Evolutionary conservation across 2,329 filamentous ascomycete genomes (phyloP).

Genomic region (Pseudogymnoascus sp.): DNA sequence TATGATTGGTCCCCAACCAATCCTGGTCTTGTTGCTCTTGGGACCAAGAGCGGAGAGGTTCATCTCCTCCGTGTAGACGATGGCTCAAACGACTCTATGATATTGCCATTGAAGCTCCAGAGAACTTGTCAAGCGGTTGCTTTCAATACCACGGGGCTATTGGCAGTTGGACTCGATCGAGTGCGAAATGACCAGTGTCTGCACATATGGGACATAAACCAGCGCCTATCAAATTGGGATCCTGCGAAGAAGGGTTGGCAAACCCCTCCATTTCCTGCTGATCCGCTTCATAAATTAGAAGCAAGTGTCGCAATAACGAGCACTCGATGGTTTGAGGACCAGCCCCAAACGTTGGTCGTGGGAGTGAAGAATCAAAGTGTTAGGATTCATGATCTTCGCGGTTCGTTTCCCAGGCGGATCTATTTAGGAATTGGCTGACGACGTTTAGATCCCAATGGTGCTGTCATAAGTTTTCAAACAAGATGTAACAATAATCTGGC

Average conservation of each 20-base stretch:
- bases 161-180: slow-evolving; percentile 72
- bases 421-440: slow-evolving; percentile 15
- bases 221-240: slow-evolving; percentile 43
- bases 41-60: slow-evolving; percentile 66
- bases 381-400: slow-evolving; percentile 69
- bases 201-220: slow-evolving; percentile 73
- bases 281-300: slow-evolving; percentile 52
- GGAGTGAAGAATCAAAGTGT: slow-evolving; percentile 69
- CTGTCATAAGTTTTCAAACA: slow-evolving; percentile 52
- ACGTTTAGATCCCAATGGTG: slow-evolving; percentile 39
- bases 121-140: slow-evolving; percentile 74
- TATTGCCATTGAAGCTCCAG: slow-evolving; percentile 65
- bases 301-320: slow-evolving; percentile 69
- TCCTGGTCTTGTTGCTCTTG: slow-evolving; percentile 61
- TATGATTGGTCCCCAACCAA: slow-evolving; percentile 56
- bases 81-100: slow-evolving; percentile 54
- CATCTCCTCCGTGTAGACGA: slow-evolving; percentile 67
- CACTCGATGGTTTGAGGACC: slow-evolving; percentile 72
- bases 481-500: slow-evolving; percentile 64
- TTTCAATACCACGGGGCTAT: slow-evolving; percentile 61
- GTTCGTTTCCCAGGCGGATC: slow-evolving; percentile 34
- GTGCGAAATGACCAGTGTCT: slow-evolving; percentile 75
- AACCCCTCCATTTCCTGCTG: slow-evolving; percentile 23
- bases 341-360: slow-evolving; percentile 65
- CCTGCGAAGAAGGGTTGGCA: slow-evolving; percentile 38